A percentile compares a stretch with the other conserved stretches of the same genome.
Conservation (phyloP, 345 rosid species). For the Eucalyptus pumila region DNA sequence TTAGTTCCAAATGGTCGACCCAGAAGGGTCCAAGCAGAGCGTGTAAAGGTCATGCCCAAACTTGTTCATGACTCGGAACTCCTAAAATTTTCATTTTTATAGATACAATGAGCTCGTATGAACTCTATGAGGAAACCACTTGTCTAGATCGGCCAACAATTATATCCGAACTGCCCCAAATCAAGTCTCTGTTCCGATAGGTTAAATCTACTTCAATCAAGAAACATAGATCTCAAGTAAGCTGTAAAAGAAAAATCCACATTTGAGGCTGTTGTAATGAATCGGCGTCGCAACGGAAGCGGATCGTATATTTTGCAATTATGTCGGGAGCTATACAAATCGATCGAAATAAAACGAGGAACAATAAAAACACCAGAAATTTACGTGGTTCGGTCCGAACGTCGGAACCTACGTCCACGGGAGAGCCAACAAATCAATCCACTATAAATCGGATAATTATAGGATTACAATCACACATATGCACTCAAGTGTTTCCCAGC, state of each 20-base stretch:
- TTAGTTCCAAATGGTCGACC: neutral
- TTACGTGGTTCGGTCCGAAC: no score
- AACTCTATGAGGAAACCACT: neutral
- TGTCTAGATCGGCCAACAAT: accelerated
- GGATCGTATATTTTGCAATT: no score
- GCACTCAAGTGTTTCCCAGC: no score
- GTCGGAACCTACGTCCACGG: no score
- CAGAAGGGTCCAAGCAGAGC: neutral
- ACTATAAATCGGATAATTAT: no score
- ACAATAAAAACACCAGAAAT: no score
- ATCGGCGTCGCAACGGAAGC: no score
- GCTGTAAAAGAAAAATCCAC: neutral
- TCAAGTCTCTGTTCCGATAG: neutral
- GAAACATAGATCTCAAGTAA: neutral
- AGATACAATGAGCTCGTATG: neutral
- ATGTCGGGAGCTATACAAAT: no score
- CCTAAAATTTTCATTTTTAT: neutral
- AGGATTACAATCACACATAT: no score
- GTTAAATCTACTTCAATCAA: neutral
- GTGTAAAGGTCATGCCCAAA: neutral
- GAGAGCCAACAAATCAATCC: no score
- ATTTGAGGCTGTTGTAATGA: no score
- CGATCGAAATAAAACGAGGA: no score
- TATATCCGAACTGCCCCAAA: neutral
- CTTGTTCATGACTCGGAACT: neutral